Evolutionary conservation across 805 yeast species (phyloP).

Genomic region (Dipodascus geniculatus): DNA sequence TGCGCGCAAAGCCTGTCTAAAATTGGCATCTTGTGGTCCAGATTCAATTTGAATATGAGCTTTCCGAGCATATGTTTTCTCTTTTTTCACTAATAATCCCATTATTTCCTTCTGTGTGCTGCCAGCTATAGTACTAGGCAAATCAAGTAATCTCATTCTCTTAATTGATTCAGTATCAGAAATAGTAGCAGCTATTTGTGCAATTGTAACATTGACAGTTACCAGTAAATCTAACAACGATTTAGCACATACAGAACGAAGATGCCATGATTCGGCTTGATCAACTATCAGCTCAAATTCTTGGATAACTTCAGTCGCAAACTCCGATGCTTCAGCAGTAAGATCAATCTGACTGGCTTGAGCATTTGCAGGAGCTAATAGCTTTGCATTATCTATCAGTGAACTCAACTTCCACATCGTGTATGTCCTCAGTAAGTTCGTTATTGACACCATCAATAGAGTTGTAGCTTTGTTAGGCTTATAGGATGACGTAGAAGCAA

Average conservation of each 20-base stretch:
- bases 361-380: constrained; percentile 2
- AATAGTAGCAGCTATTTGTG: constrained; percentile 16
- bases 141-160: constrained; percentile 12
- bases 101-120: constrained; percentile 20
- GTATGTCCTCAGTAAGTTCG: constrained; percentile 4
- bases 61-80: constrained; percentile 30
- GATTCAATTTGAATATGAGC: background rate
- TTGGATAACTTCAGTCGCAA: constrained; percentile 3
- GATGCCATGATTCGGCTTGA: background rate
- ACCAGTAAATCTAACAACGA: constrained; percentile 14
- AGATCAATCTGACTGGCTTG: constrained; percentile 1
- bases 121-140: constrained; percentile 25
- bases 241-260: background rate
- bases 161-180: constrained; percentile 13
- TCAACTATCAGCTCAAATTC: constrained; percentile 1
- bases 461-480: background rate
- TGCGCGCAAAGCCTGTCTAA: constrained; percentile 32
- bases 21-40: constrained; percentile 8
- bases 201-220: constrained; percentile 18
- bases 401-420: constrained; percentile 10
- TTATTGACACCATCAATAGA: background rate
- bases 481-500: constrained; percentile 3
- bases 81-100: constrained; percentile 38
- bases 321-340: background rate
- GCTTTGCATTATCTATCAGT: constrained; percentile 1